Base-by-base conservation (phyloP, 306 rosid species). In the Clitoria ternatea region DNA sequence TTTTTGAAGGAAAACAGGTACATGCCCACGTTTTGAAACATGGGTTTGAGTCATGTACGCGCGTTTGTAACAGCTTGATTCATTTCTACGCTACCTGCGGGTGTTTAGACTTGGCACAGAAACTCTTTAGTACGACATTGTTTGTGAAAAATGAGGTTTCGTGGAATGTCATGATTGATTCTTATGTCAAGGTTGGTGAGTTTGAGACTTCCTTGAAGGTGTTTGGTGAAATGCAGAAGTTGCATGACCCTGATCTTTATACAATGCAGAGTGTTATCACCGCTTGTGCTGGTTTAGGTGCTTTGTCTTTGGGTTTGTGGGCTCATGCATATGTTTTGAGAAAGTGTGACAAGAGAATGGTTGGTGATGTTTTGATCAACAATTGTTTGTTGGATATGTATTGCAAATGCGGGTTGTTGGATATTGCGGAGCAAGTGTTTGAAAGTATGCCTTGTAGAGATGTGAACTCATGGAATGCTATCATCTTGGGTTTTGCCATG, bases 91-190 rank as follows among this genome's bases (percentile, higher is more conserved):
- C 88, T 5, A 81, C 94, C 3, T 88, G 96, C 24, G 97, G 94
- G 26, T 74, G 50, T 60, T 42, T 88, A 52, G 90, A 83, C 18
- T 27, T 77, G 22, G 98, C 98, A 18, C 63, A 14, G 44, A 90
- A 81, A 30, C 15, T 87, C 64, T 93, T 90, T 47, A 78, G 62
- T 1, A 33, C 69, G 14, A 88, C n/a, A n/a, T n/a, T 88, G 97
- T n/a, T 47, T 11, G 78, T 75, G 7, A 90, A 81, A 79, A 85
- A 82, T 72, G 30, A 81, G 71, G 94, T 93, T 63, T 90, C 88
- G 0, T 93, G 97, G 98, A 90, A 93, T 54, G 69, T 83, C 11
- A 82, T 87, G 79, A 87, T 90, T 79, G 98, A 90, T 72, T 84
- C 86, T 15, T 75, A 69, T 48, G 85, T 79, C 13, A 82, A 62